Conservation (phyloP, 129 eudicot genomes). For the Kitagawia praeruptora region DNA sequence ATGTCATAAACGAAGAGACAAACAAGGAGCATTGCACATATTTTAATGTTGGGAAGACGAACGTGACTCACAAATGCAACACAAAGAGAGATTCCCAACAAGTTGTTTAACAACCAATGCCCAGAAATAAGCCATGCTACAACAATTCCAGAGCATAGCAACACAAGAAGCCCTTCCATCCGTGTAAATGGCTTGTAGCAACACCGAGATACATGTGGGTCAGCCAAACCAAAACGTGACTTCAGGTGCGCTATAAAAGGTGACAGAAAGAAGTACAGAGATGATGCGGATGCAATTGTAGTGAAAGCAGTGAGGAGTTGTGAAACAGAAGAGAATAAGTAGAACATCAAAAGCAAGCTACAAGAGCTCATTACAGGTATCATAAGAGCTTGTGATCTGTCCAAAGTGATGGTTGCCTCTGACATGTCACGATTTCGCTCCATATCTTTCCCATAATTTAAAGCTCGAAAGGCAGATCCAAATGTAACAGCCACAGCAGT, state of each 20-base stretch:
- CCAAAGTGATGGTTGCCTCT: constrained; percentile 85
- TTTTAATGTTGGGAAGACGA: constrained; percentile 91
- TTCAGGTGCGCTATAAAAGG: constrained; percentile 55
- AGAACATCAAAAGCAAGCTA: constrained; percentile 87
- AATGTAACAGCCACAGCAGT: constrained; percentile 80
- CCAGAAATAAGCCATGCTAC: constrained; percentile 86
- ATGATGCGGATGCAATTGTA: constrained; percentile 64
- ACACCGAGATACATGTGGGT: constrained; percentile 69
- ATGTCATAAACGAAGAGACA: constrained; percentile 86
- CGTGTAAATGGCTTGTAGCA: constrained; percentile 78
- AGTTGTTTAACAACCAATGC: constrained; percentile 80
- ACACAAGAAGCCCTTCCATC: constrained; percentile 50
- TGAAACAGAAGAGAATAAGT: constrained; percentile 90
- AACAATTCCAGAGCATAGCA: constrained; percentile 45
- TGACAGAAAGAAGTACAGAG: constrained; percentile 68
- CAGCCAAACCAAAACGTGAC: constrained; percentile 57
- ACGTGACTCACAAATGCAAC: constrained; percentile 97
- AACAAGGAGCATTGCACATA: constrained; percentile 81
- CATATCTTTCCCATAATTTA: constrained; percentile 87
- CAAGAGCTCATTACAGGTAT: constrained; percentile 93
- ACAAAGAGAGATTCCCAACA: constrained; percentile 93
- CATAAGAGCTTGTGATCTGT: constrained; percentile 91
- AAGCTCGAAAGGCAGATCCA: constrained; percentile 80
- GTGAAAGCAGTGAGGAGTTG: constrained; percentile 91
- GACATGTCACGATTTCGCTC: constrained; percentile 78